Base-by-base conservation (phyloP, 2,329 filamentous ascomycete species). In the Ceratocystis eucalypticola region DNA sequence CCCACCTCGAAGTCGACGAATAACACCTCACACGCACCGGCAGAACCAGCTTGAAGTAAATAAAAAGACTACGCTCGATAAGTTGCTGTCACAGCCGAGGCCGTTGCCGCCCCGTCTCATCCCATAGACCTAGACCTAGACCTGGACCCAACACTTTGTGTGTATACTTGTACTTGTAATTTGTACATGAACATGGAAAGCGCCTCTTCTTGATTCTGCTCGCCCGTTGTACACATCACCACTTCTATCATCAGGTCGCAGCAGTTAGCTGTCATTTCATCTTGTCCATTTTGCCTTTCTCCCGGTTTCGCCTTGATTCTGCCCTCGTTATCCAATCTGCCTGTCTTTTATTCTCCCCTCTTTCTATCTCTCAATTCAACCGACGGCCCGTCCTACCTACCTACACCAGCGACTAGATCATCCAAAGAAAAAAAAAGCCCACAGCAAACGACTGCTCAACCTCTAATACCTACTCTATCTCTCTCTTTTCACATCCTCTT, bases 161-260 rank as follows among this genome's bases (percentile, higher is more conserved):
- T 59, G 5, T 33, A 45, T 63, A 37, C 3, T 28, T 20, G n/a
- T 33, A 30, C 25, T 33, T 50, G 61, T 25, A 22, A 12, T 33
- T 15, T 20, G 25, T 46, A 45, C 61, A 48, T 62, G 44, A 48
- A 50, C 25, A 53, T 63, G 61, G 61, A 22, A 63, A 63, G 25
- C 63, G 30, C 45, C 64, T 57, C 45, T 62, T 37, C 22, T 55
- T 46, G 45, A 63, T 25, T 55, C 45, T 68, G 57, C 62, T 57
- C 55, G 28, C 67, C 37, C 66, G 53, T 64, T 66, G 61, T 63
- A 63, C 25, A n/a, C 28, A 41, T 28, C 28, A 33, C 20, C 12
- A 22, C 37, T 12, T 10, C 37, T 10, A 41, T 37, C 33, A 12
- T 41, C 37, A 41, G 37, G 37, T 41, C 37, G 37, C 61, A 50